These are phyloP conservation scores for Cyclocybe cylindracea DNA, from an alignment of 768 basidiomycete species.

Conservation along the genomic window DNA sequence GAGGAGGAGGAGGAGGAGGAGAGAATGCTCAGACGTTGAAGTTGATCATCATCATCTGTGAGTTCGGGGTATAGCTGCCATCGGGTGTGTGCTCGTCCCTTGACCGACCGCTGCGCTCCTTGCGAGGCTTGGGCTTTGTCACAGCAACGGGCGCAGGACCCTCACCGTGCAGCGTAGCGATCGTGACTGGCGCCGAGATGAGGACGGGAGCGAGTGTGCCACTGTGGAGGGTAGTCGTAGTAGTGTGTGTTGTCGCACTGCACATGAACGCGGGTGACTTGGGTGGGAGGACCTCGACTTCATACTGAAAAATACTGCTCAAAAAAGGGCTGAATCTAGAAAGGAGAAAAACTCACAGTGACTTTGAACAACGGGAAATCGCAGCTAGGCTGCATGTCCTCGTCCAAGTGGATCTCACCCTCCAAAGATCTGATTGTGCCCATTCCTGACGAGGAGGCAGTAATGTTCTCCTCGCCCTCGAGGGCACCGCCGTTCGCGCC, in stretches of 20 bases:
- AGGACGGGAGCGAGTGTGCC: conserved; percentile 10
- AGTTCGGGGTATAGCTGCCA: neutral
- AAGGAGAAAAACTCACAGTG: conserved; percentile 18
- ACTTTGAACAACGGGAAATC: conserved; percentile 25
- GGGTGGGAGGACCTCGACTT: conserved; percentile 25
- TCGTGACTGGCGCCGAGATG: conserved; percentile 23
- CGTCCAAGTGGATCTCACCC: conserved; percentile 33
- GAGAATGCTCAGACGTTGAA: neutral
- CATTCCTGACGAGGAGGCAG: too few relatives aligned
- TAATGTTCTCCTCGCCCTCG: too few relatives aligned
- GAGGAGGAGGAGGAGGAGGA: neutral
- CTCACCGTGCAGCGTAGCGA: conserved; percentile 25
- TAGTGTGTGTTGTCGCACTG: neutral
- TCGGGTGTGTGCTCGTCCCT: neutral
- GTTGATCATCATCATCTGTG: too few relatives aligned
- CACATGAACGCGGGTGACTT: conserved; percentile 18
- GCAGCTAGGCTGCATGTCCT: conserved; percentile 29
- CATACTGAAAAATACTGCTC: conserved; percentile 14
- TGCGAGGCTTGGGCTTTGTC: conserved; percentile 14
- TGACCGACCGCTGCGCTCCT: neutral
- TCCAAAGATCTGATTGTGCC: conserved; percentile 17
- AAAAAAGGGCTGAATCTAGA: neutral
- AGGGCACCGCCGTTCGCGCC: too few relatives aligned
- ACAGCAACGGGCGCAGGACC: conserved; percentile 25
- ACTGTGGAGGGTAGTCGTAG: neutral